phyloP scores from a whole-genome alignment of 352 stramenopile species.

The Phytophthora multivora region DNA sequence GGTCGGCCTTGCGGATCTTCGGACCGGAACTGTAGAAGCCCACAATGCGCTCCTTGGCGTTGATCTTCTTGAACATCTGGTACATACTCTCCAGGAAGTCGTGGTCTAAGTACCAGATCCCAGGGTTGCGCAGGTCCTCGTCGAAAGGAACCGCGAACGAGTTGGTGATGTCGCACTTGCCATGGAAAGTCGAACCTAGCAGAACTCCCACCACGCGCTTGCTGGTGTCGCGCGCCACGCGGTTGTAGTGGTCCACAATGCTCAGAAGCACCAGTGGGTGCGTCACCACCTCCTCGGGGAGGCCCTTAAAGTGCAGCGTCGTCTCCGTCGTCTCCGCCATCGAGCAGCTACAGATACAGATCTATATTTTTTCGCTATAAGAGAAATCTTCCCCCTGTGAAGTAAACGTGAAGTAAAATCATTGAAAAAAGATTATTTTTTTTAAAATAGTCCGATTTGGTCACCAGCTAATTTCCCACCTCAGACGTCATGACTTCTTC shows the following conservation, averaged over 20 bases:
- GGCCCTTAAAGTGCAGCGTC: constrained; percentile 38
- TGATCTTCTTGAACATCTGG: constrained; percentile 95
- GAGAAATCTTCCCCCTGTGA: constrained; percentile 35
- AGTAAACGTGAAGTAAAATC: constrained; percentile 5
- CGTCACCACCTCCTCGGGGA: constrained; percentile 94
- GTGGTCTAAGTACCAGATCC: constrained; percentile 99
- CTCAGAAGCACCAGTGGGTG: constrained; percentile 99
- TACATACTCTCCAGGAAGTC: constrained; percentile 99
- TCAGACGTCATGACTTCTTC: constrained; percentile 41
- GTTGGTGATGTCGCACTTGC: constrained; percentile 94
- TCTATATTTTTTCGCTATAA: neutral
- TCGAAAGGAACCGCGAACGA: constrained; percentile 98
- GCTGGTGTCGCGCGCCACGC: constrained; percentile 97
- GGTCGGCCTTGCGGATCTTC: constrained; percentile 94
- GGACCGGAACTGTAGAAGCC: constrained; percentile 99
- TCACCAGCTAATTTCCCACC: too few relatives aligned
- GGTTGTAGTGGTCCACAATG: constrained; percentile 99
- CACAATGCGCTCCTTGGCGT: constrained; percentile 97
- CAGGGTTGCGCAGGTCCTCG: constrained; percentile 97
- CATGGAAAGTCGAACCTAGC: constrained; percentile 95
- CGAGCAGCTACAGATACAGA: constrained; percentile 5
- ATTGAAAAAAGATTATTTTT: neutral
- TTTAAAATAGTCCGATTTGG: neutral
- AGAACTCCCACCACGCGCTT: constrained; percentile 99
- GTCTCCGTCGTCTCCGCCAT: constrained; percentile 19